Evolutionary conservation across 139 green algal species (phyloP), one percentile per base, ranked within the genome.

Genomic region (Chlorella sorokiniana): DNA sequence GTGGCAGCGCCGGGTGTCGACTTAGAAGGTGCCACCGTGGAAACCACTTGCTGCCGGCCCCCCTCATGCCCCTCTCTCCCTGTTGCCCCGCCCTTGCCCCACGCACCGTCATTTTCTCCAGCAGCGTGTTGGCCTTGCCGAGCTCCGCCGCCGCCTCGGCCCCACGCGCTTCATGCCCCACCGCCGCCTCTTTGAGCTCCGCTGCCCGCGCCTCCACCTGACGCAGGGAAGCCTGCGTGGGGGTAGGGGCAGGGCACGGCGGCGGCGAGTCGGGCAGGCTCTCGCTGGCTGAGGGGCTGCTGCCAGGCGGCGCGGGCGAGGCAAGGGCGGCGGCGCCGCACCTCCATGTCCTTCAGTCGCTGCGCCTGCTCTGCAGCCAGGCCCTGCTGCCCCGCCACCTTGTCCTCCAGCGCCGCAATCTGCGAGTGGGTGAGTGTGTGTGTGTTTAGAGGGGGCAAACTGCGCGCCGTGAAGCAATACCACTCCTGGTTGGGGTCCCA

Each of bases 91-190:
- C 25, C 11, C 22, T 3, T 11, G 10, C 27, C 64, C 64, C 51
- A 51, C 73, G 76, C 79, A 96, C 93, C 87, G 89, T 85, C 25
- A 98, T 88, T 76, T 91, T 90, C 63, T 98, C 94, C 56, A 97
- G 93, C 74, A 93, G 89, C 18, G 87, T 71, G 77, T 96, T 97
- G 42, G 89, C 94, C 75, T 95, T 95, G 33, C 88, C 62, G 25
- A 95, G 88, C 85, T 97, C 94, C 2, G 78, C 86, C 31, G 90
- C 85, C 42, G 87, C 80, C 44, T 93, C 91, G 69, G 89, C 89
- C 10, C 81, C 88, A 5, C 91, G 86, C 8, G 68, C 72, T 38
- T 92, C 89, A 23, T 87, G 84, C 0, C 83, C 85, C 1, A 70
- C 52, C 20, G 79, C 77, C 22, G 86, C 83, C 7, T 91, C 89